phyloP scores from a whole-genome alignment of 129 eudicot genomes.

The Cynara cardunculus region DNA sequence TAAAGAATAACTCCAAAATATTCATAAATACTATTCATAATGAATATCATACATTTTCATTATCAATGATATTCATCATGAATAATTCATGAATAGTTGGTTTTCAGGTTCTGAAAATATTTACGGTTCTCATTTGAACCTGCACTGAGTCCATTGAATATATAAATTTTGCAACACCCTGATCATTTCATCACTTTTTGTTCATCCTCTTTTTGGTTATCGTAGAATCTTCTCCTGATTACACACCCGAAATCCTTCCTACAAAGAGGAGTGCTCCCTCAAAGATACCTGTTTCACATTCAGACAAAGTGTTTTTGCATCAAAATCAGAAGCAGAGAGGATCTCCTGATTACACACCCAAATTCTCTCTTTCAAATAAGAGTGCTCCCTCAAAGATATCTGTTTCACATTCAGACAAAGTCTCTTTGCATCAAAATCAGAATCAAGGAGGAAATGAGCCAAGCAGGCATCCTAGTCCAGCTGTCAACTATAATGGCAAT shows the following conservation, averaged over 20 bases:
- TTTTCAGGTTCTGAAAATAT: neutral
- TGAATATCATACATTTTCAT: neutral
- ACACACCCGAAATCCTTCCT: conserved; percentile 23
- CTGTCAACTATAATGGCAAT: conserved; percentile 20
- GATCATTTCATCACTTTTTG: neutral
- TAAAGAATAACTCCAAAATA: neutral
- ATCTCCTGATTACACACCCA: conserved; percentile 30
- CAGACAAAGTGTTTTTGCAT: conserved; percentile 20
- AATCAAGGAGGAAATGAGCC: conserved; percentile 22
- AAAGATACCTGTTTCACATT: conserved; percentile 3
- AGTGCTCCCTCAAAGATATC: conserved; percentile 10
- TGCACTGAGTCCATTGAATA: neutral
- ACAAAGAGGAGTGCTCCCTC: conserved; percentile 20
- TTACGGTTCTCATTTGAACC: neutral
- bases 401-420: conserved; percentile 20
- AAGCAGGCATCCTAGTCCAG: conserved; percentile 11
- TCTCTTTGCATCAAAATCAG: neutral
- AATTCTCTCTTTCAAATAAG: conserved; percentile 26
- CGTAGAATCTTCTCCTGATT: conserved; percentile 40
- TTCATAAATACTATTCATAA: neutral
- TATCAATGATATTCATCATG: neutral
- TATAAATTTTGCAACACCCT: neutral
- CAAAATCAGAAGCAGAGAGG: conserved; percentile 17
- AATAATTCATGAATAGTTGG: neutral
- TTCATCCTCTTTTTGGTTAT: neutral